Evolutionary conservation across 495 filamentous ascomycete species (phyloP).

Genomic region (Usnea hakonensis): DNA sequence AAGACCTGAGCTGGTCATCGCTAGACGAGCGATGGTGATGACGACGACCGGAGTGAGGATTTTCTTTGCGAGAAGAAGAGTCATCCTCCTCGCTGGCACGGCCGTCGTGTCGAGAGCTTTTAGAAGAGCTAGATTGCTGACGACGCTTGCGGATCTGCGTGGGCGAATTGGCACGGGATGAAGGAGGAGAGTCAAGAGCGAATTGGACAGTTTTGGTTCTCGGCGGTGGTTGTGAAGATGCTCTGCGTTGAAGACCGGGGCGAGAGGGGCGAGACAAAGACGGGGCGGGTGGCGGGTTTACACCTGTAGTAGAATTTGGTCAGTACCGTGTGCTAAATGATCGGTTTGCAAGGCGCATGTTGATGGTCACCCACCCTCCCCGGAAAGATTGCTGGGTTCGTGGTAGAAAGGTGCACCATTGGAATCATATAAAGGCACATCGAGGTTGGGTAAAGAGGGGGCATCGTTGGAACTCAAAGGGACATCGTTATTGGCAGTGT

Average conservation of each 20-base stretch:
- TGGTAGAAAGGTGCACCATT: slow-evolving; percentile 35
- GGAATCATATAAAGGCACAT: slow-evolving; percentile 22
- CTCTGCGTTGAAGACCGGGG: slow-evolving; percentile 15
- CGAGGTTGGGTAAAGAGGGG: slow-evolving; percentile 8
- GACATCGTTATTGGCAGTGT: slow-evolving; percentile 15
- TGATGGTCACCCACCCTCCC: slow-evolving; percentile 32
- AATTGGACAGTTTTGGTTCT: slow-evolving; percentile 23
- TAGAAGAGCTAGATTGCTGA: slow-evolving; percentile 12
- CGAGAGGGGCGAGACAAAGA: slow-evolving; percentile 17
- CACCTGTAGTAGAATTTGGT: slow-evolving; percentile 16
- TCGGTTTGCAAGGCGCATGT: slow-evolving; percentile 24
- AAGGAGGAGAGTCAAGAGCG: slow-evolving; percentile 15
- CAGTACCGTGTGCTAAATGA: slow-evolving; percentile 16
- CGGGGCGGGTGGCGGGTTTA: slow-evolving; percentile 23
- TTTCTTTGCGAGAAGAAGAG: slow-evolving; percentile 8
- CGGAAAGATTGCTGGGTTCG: slow-evolving; percentile 27
- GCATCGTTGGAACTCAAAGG: slow-evolving; percentile 7
- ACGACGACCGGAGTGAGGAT: slow-evolving; percentile 20
- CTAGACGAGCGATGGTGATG: slow-evolving; percentile 26
- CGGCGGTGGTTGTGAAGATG: slow-evolving; percentile 25
- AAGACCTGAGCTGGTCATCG: slow-evolving; percentile 15
- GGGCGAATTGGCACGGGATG: slow-evolving; percentile 19
- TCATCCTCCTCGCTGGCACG: slow-evolving; percentile 22
- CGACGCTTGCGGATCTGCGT: slow-evolving; percentile 24
- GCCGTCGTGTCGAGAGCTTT: slow-evolving; percentile 11